phyloP scores from a whole-genome alignment of 2,329 filamentous ascomycete species.

The Alternaria panax region DNA sequence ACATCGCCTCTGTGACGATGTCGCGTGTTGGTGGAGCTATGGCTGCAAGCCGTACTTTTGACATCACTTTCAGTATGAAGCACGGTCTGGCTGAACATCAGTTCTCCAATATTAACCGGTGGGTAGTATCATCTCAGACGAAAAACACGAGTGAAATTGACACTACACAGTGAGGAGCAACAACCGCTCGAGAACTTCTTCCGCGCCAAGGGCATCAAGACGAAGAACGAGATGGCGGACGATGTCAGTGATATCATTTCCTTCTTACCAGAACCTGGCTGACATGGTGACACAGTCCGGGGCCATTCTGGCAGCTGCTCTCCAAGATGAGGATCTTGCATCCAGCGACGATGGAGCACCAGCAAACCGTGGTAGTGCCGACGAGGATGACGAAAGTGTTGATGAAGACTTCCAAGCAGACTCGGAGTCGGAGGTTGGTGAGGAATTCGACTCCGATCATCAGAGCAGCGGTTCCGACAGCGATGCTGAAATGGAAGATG shows the following conservation, averaged over 20 bases:
- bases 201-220: constrained; percentile 90
- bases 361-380: constrained; percentile 85
- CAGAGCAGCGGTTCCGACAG: constrained; percentile 80
- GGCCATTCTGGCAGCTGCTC: constrained; percentile 75
- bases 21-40: constrained; percentile 94
- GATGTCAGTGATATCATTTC: constrained; percentile 68
- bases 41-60: constrained; percentile 93
- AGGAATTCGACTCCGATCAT: constrained; percentile 92
- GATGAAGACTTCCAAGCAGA: constrained; percentile 96
- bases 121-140: constrained; percentile 26
- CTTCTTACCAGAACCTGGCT: constrained; percentile 16
- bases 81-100: constrained; percentile 85
- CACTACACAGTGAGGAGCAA: constrained; percentile 76
- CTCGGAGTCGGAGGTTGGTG: constrained; percentile 92
- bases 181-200: constrained; percentile 97
- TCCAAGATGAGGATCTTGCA: constrained; percentile 83
- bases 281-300: constrained; percentile 55
- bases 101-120: constrained; percentile 98
- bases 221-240: constrained; percentile 98
- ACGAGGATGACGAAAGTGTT: constrained; percentile 93
- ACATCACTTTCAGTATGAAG: constrained; percentile 94
- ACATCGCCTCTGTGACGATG: constrained; percentile 90
- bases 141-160: constrained; percentile 23
- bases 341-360: constrained; percentile 77
- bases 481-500: constrained; percentile 70